These are phyloP conservation scores for Canariomyces notabilis DNA, from an alignment of 2,329 filamentous ascomycete genomes.

Conservation along the genomic window DNA sequence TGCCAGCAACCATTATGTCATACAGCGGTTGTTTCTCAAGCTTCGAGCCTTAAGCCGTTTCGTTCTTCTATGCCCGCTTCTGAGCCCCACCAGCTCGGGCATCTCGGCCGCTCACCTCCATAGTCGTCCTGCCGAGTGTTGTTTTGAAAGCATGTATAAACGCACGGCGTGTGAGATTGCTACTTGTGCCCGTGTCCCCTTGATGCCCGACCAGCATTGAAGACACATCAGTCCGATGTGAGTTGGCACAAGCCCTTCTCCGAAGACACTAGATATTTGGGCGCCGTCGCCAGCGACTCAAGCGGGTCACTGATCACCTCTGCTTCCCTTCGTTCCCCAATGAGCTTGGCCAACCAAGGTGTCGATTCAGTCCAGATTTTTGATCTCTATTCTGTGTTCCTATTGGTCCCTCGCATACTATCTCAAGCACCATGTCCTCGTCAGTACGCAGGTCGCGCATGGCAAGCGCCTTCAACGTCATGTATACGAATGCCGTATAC, in stretches of 20 bases:
- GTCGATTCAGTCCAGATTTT: background rate
- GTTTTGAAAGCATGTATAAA: constrained; percentile 17
- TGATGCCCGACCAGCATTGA: constrained; percentile 25
- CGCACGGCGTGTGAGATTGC: constrained; percentile 13
- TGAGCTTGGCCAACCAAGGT: too few relatives aligned
- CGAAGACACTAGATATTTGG: constrained; percentile 11
- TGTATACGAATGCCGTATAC: constrained; percentile 72
- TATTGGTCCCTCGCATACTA: background rate
- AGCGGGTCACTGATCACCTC: constrained; percentile 12
- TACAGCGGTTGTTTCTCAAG: constrained; percentile 14
- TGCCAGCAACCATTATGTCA: constrained; percentile 20
- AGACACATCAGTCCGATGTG: constrained; percentile 23
- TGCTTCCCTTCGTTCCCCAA: constrained; percentile 1
- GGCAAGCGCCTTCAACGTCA: constrained; percentile 44
- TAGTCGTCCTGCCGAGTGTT: constrained; percentile 10
- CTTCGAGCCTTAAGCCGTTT: background rate
- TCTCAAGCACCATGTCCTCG: constrained; percentile 23
- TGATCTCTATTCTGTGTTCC: background rate
- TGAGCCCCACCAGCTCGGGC: constrained; percentile 16
- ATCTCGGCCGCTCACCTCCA: constrained; percentile 13
- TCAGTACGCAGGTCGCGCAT: constrained; percentile 44
- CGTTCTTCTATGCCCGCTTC: constrained; percentile 11
- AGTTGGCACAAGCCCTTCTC: constrained; percentile 17
- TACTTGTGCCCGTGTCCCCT: constrained; percentile 12
- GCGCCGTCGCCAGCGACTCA: constrained; percentile 10